Evolutionary conservation across 2,329 filamentous ascomycete genomes (phyloP).

Genomic region (Colletotrichum scovillei): DNA sequence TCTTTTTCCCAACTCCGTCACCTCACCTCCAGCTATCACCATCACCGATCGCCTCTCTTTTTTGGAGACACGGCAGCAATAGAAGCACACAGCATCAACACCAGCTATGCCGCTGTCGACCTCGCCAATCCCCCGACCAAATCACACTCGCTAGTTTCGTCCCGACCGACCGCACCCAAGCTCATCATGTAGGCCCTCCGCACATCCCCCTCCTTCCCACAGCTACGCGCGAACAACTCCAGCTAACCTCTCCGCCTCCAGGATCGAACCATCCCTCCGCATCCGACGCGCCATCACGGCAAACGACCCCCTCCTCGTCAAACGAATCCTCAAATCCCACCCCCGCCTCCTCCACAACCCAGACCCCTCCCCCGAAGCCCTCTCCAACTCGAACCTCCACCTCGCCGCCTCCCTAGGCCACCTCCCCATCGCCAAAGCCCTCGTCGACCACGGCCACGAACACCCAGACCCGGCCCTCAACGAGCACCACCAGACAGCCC

Average conservation of each 20-base stretch:
- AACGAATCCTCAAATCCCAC: slow-evolving; percentile 80
- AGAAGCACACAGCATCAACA: not conserved
- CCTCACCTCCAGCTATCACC: not conserved
- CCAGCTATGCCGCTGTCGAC: not conserved
- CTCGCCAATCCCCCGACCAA: not conserved
- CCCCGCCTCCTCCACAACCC: slow-evolving; percentile 81
- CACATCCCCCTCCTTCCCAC: not conserved
- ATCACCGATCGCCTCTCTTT: not conserved
- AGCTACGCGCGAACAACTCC: not conserved
- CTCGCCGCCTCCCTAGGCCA: slow-evolving; percentile 81
- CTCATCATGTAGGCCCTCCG: not conserved
- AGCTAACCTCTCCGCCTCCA: slow-evolving; percentile 45
- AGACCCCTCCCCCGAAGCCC: slow-evolving; percentile 73
- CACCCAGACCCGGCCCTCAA: slow-evolving; percentile 79
- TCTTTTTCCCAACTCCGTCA: not conserved
- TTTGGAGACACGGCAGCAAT: not conserved
- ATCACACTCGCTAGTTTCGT: not conserved
- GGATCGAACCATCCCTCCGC: slow-evolving; percentile 82
- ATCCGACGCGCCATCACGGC: slow-evolving; percentile 84
- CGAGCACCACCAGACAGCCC: slow-evolving; percentile 81
- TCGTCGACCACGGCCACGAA: slow-evolving; percentile 83
- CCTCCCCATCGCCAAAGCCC: slow-evolving; percentile 73
- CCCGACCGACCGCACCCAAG: not conserved
- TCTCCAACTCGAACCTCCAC: slow-evolving; percentile 87
- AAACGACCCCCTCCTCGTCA: slow-evolving; percentile 77